phyloP scores from a whole-genome alignment of 2,329 filamentous ascomycete genomes.

The Tolypocladium endophyticum region DNA sequence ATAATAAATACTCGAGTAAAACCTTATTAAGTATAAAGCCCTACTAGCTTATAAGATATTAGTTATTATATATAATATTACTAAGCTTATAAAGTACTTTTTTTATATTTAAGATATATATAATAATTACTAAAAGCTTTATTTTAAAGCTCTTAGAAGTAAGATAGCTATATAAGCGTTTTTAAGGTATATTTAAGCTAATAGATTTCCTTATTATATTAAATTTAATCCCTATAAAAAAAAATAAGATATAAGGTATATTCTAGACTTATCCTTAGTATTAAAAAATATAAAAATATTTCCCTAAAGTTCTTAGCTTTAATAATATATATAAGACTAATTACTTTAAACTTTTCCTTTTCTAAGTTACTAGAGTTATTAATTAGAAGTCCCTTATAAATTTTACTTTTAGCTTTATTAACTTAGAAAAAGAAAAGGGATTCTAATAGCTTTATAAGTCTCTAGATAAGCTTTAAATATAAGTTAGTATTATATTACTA shows the following conservation, averaged over 20 bases:
- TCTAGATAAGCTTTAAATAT: not conserved
- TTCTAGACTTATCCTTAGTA: not conserved
- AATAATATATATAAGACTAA: not conserved
- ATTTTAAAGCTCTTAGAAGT: not conserved
- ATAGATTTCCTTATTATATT: not conserved
- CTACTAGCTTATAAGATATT: no score
- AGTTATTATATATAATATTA: no score
- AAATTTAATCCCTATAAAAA: not conserved
- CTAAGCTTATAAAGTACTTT: no score
- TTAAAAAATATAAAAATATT: not conserved
- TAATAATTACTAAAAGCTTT: not conserved
- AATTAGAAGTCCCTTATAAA: no score
- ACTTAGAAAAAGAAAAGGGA: no score
- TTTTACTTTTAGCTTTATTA: no score
- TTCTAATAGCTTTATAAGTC: no score
- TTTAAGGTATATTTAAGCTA: not conserved
- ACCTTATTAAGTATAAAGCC: not conserved
- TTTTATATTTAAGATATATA: not conserved
- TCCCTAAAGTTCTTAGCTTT: not conserved
- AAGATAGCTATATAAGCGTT: not conserved
- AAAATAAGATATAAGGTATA: not conserved
- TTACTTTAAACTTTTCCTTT: no score
- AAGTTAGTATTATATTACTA: not conserved
- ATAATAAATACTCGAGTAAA: not conserved
- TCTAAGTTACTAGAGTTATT: no score